Evolutionary conservation across 345 rosid species (phyloP), one percentile per base, ranked within the genome.

Genomic region (Pugionium dolabratum): DNA sequence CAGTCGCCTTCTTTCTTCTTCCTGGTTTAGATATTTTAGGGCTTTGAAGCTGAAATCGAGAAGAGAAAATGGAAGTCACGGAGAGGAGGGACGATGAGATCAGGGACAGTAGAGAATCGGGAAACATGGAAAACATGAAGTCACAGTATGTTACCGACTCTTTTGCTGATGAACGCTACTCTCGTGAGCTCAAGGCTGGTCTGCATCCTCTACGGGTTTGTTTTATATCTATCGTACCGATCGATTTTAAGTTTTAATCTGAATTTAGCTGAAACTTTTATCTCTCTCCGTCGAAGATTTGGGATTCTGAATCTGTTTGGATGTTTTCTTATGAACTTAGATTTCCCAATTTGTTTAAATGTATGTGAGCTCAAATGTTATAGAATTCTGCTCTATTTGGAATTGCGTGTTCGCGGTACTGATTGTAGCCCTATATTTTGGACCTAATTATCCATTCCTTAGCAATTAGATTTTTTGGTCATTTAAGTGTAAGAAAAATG

Each of bases 161-260:
- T 11, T 36, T 50, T 47, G 49, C 72, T 49, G 85, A 86, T 63
- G 91, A 92, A 72, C 88, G 91, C 75, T 81, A 79, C 33, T 81
- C 89, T 40, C 90, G 83, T 39, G 96, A 88, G 10, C 91, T 85
- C 74, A 90, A 93, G 68, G 87, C 86, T 71, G 81, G 92, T 37
- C 75, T 88, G 34, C 97, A 94, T 73, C 95, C 99, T 72, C 95
- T 94, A 51, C 86, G 86, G 97, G 97, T 92, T 40, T 57, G 54
- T 59, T 58, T 2, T 49, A 56, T 41, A 2, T 5, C 6, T 32
- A 50, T 26, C 30, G 4, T 7, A 1, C 43, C 56, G 39, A 30
- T 49, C 2, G 31, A 7, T 62, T 39, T 46, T 34, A 45, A 28
- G 10, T 56, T 62, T 49, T 10, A 52, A 9, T 63, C 46, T 31